Conservation (phyloP, 495 filamentous ascomycete genomes). For the Chaetomium fimeti region DNA sequence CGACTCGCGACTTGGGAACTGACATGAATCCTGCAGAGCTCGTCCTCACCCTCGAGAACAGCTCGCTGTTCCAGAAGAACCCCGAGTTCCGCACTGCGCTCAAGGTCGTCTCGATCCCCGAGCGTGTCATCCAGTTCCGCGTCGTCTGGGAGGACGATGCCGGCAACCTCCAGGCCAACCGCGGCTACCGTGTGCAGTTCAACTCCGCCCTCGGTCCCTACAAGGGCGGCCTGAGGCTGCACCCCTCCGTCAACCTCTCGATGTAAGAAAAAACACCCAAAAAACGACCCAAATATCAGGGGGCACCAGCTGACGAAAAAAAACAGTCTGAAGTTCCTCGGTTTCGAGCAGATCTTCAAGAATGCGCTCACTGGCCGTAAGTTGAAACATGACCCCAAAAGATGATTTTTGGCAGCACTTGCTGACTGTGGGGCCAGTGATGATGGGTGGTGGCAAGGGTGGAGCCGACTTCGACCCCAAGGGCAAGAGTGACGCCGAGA, state of each 20-base stretch:
- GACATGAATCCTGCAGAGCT: slow-evolving; percentile 62
- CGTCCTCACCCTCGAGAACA: slow-evolving; percentile 87
- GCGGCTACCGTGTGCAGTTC: slow-evolving; percentile 97
- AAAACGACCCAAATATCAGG: background rate
- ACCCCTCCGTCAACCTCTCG: slow-evolving; percentile 93
- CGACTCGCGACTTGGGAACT: slow-evolving; percentile 6
- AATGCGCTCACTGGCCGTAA: slow-evolving; percentile 95
- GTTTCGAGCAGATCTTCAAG: slow-evolving; percentile 99
- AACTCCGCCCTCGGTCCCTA: slow-evolving; percentile 97
- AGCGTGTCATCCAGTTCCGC: slow-evolving; percentile 96
- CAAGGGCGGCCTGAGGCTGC: slow-evolving; percentile 96
- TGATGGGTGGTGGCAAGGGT: slow-evolving; percentile 98
- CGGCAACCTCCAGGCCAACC: slow-evolving; percentile 86
- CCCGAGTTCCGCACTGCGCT: slow-evolving; percentile 93
- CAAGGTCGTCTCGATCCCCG: slow-evolving; percentile 82
- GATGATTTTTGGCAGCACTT: slow-evolving; percentile 6
- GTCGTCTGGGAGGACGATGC: slow-evolving; percentile 96
- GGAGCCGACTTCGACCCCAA: slow-evolving; percentile 99
- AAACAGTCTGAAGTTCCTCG: slow-evolving; percentile 82
- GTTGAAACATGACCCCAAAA: slow-evolving; percentile 39
- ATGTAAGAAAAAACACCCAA: slow-evolving; percentile 48
- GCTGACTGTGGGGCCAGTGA: slow-evolving; percentile 57
- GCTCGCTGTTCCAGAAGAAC: slow-evolving; percentile 86
- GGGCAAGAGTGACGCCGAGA: slow-evolving; percentile 96
- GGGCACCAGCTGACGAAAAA: slow-evolving; percentile 23